Evolutionary conservation across 163 green algal species (phyloP).

Genomic region (Picocystis sp.): DNA sequence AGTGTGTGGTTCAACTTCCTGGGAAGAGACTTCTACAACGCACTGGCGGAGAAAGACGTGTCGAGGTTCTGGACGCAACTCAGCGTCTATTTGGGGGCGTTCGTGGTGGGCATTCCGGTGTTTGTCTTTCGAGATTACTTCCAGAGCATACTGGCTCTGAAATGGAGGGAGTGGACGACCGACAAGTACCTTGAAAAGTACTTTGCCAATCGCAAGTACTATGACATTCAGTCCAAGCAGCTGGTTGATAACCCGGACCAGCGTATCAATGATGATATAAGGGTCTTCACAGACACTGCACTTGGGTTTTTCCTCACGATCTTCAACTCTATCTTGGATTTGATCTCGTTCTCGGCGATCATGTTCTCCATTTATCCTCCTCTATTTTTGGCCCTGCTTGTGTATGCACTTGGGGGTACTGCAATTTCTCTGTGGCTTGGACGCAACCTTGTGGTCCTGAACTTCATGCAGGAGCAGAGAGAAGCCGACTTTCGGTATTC

Average conservation of each 20-base stretch:
- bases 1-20: conserved; percentile 93
- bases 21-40: conserved; percentile 95
- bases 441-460: conserved; percentile 69
- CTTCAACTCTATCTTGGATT: conserved; percentile 72
- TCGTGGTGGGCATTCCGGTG: conserved; percentile 65
- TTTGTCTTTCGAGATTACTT: conserved; percentile 84
- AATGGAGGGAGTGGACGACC: conserved; percentile 92
- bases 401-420: conserved; percentile 83
- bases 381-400: conserved; percentile 74
- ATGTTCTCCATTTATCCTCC: conserved; percentile 93
- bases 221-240: conserved; percentile 12
- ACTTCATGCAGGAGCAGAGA: conserved; percentile 87
- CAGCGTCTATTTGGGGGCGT: conserved; percentile 50
- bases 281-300: conserved; percentile 70
- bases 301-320: conserved; percentile 62
- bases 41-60: conserved; percentile 67
- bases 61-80: conserved; percentile 66
- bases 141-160: conserved; percentile 54
- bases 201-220: conserved; percentile 28
- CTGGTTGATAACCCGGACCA: conserved; percentile 96
- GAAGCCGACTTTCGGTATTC: conserved; percentile 78
- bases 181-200: conserved; percentile 58
- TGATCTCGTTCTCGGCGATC: conserved; percentile 81
- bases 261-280: conserved; percentile 71
- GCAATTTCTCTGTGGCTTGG: conserved; percentile 44